Evolutionary conservation across 805 yeast species (phyloP).

Genomic region (Zygosaccharomyces bisporus): DNA sequence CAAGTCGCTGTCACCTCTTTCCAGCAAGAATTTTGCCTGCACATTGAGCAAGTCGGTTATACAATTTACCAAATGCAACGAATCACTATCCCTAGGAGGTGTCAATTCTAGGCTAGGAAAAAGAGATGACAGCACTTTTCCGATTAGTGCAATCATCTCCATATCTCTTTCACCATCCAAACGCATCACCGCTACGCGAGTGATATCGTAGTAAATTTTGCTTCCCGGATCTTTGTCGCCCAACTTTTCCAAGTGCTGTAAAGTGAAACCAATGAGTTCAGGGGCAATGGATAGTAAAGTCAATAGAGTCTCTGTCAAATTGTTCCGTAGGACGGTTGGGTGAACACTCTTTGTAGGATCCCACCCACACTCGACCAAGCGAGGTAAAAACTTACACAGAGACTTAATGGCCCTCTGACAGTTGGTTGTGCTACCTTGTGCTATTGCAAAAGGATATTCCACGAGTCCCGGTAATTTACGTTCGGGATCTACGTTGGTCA

Average conservation of each 20-base stretch:
- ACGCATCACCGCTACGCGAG: constrained; percentile 25
- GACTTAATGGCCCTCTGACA: constrained; percentile 35
- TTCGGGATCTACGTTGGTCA: constrained; percentile 51
- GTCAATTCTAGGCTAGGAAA: constrained; percentile 19
- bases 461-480: constrained; percentile 57
- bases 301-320: constrained; percentile 49
- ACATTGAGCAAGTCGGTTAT: constrained; percentile 28
- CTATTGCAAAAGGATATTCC: constrained; percentile 44
- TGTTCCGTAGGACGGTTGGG: constrained; percentile 44
- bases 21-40: constrained; percentile 28
- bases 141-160: constrained; percentile 21
- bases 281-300: constrained; percentile 24
- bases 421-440: constrained; percentile 24
- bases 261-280: constrained; percentile 21
- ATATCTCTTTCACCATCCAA: constrained; percentile 25
- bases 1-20: constrained; percentile 24
- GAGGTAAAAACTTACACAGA: constrained; percentile 45
- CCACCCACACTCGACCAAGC: constrained; percentile 47
- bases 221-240: constrained; percentile 19
- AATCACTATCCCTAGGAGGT: constrained; percentile 19
- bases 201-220: constrained; percentile 26
- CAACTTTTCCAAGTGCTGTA: constrained; percentile 19
- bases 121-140: constrained; percentile 21
- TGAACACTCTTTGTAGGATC: constrained; percentile 31
- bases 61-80: constrained; percentile 26